Conservation (phyloP, 768 basidiomycete species). For the Suillus plorans region DNA sequence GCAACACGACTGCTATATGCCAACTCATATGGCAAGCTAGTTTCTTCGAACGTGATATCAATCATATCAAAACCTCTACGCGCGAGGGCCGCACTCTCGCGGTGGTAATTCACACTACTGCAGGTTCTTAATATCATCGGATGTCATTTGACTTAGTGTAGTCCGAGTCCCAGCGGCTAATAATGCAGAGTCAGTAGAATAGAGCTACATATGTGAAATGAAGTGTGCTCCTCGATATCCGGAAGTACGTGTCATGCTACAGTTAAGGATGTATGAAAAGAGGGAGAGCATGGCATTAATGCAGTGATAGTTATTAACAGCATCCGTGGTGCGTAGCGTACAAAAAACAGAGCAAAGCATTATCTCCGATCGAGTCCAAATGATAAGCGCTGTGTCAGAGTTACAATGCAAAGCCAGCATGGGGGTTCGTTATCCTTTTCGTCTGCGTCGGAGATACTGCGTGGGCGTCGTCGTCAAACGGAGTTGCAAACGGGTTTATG, state of each 20-base stretch:
- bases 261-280: slow-evolving; percentile 9
- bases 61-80: too few relatives aligned
- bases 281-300: not conserved
- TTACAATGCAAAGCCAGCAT: slow-evolving; percentile 36
- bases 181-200: slow-evolving; percentile 5
- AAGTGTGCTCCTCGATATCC: slow-evolving; percentile 1
- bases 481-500: slow-evolving; percentile 66
- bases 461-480: slow-evolving; percentile 72
- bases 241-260: slow-evolving; percentile 8
- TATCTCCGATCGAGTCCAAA: not conserved
- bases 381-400: not conserved
- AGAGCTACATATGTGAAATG: slow-evolving; percentile 24
- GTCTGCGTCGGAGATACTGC: slow-evolving; percentile 29
- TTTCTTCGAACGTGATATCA: too few relatives aligned
- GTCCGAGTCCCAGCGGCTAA: slow-evolving; percentile 7
- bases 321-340: not conserved
- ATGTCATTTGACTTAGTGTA: slow-evolving; percentile 6
- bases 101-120: not conserved
- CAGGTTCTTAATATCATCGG: not conserved
- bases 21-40: too few relatives aligned
- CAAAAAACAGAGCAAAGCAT: slow-evolving; percentile 16
- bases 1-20: too few relatives aligned
- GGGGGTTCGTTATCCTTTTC: slow-evolving; percentile 58
- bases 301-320: slow-evolving; percentile 13
- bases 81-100: too few relatives aligned